Base-by-base conservation (phyloP, 2,329 filamentous ascomycete species). In the Ophiostoma australiae region DNA sequence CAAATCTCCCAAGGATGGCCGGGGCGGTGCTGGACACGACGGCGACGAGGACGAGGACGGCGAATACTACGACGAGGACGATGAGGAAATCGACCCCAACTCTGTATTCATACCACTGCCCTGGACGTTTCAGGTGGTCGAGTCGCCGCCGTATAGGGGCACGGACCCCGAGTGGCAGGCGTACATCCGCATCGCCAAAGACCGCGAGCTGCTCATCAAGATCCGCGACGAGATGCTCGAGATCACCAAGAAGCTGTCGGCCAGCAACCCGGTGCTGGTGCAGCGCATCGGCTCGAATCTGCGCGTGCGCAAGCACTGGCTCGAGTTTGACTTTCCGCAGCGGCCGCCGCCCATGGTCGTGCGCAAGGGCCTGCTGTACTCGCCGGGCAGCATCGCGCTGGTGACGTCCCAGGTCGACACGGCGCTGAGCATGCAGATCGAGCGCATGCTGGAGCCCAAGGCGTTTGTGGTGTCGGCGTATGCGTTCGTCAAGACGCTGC, bases 101-200 rank as follows among this genome's bases (percentile, higher is more conserved):
- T 78, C 83, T 1, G 74, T 84, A 5, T 90, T 90, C 72, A 83
- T 91, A 8, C 87, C 89, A 0, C 84, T 91, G 69, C 87, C 87
- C 3, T 87, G 87, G 63, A 87, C 86, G 2, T 86, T 82, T 0
- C 82, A 82, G 68, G 74, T 81, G 71, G 78, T 87, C 23, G 79
- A 81, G 20, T 81, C 83, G 39, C 76, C 78, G 39, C 84, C 84
- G 2, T 90, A 89, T 76, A 81, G 81, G 72, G 83, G 83, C 69
- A 81, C 80, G 35, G 87, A 90, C 74, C 88, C 88, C 2, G 89
- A 91, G 77, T 91, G 87, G 87, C 80, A 82, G 73, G 81, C 82
- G 68, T 91, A 89, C 73, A 76, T 88, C 20, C 84, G 84, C 70
- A 80, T 90, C n/a, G 86, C 83, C 73, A 83, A 83, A 73, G 84